Conservation (phyloP, 805 yeast genomes). For the Ogataea allantospora region DNA sequence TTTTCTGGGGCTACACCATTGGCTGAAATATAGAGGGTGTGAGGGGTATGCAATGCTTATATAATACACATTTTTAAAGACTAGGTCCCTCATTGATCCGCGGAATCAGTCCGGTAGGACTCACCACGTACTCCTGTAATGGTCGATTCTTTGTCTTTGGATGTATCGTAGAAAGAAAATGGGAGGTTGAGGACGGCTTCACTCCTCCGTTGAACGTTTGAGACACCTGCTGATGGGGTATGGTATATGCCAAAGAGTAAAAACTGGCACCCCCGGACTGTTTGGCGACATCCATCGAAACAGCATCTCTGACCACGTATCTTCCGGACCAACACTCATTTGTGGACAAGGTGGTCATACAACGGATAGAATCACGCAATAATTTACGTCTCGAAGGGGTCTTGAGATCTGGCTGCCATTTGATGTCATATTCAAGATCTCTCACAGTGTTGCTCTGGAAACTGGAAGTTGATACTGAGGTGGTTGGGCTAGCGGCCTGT, state of each 20-base stretch:
- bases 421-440: slow-evolving; percentile 6
- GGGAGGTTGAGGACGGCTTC: neutral
- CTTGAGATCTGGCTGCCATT: slow-evolving; percentile 11
- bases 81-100: slow-evolving; percentile 23
- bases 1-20: slow-evolving; percentile 1
- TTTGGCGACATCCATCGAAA: slow-evolving; percentile 4
- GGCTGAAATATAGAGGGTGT: neutral
- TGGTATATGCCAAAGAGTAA: slow-evolving; percentile 8
- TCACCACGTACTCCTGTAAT: slow-evolving; percentile 35
- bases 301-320: slow-evolving; percentile 27
- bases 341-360: slow-evolving; percentile 33
- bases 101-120: slow-evolving; percentile 33
- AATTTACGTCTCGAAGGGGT: slow-evolving; percentile 28
- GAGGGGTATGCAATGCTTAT: slow-evolving; percentile 6
- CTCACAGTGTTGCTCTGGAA: slow-evolving; percentile 4
- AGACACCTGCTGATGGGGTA: slow-evolving; percentile 12
- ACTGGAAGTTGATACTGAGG: slow-evolving; percentile 14
- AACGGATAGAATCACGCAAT: slow-evolving; percentile 33
- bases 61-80: slow-evolving; percentile 4
- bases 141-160: slow-evolving; percentile 12
- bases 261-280: slow-evolving; percentile 8
- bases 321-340: slow-evolving; percentile 37
- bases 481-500: slow-evolving; percentile 11
- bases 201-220: slow-evolving; percentile 4
- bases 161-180: neutral